phyloP scores from a whole-genome alignment of 768 basidiomycete genomes.

The Boletus patriciae region DNA sequence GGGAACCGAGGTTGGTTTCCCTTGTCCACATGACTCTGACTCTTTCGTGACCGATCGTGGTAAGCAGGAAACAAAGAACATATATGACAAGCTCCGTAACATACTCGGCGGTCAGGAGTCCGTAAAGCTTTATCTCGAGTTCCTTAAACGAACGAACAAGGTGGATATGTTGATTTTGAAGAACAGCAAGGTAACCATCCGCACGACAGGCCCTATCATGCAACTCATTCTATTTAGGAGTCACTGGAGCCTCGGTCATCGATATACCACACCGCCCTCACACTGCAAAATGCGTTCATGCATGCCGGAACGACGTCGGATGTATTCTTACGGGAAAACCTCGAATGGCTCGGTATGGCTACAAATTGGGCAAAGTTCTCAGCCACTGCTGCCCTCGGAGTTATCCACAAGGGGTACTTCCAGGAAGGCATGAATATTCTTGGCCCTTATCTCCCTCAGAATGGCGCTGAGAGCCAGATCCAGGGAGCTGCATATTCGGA shows the following conservation, averaged over 20 bases:
- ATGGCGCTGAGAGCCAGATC: conserved; percentile 71
- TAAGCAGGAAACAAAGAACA: conserved; percentile 54
- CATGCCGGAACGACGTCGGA: conserved; percentile 98
- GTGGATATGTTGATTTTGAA: conserved; percentile 90
- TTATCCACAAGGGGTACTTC: conserved; percentile 97
- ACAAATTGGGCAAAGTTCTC: conserved; percentile 99
- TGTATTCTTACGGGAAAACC: conserved; percentile 87
- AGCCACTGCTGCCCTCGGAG: conserved; percentile 93
- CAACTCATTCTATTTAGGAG: conserved; percentile 51
- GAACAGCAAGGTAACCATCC: conserved; percentile 71
- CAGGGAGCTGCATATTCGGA: conserved; percentile 86
- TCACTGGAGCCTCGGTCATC: conserved; percentile 91
- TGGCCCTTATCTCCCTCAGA: conserved; percentile 87
- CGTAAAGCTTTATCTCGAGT: conserved; percentile 91
- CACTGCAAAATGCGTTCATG: conserved; percentile 97
- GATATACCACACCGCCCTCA: conserved; percentile 95
- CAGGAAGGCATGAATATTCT: conserved; percentile 91
- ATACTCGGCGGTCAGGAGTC: conserved; percentile 92
- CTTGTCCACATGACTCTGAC: neutral
- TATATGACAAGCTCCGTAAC: conserved; percentile 72
- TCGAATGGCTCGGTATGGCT: conserved; percentile 94
- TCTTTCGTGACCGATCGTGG: conserved; percentile 12
- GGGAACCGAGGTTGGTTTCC: conserved; percentile 55
- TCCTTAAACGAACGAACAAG: conserved; percentile 92
- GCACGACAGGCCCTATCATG: neutral